Evolutionary conservation across 106 monocot genomes (phyloP), one percentile per base, ranked within the genome.

Genomic region (Chionographis japonica): DNA sequence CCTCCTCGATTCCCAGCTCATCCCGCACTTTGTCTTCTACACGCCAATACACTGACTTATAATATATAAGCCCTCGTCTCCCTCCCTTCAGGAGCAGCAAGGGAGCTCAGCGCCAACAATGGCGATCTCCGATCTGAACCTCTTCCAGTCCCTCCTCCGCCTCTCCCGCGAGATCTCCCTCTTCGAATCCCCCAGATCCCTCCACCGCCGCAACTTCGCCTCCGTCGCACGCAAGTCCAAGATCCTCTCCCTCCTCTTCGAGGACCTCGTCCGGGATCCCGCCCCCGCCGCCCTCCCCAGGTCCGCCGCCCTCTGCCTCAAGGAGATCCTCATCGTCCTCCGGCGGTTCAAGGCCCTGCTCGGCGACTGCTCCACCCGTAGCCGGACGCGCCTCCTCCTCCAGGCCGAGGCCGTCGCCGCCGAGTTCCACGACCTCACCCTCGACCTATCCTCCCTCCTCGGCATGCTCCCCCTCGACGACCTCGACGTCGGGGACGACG

Each of bases 281-380:
- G 52, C 17, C 50, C 11, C 14, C 14, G 4, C 41, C 8, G 35
- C 19, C 8, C 71, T 77, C 53, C 72, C 84, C 9, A 79, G 86
- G 35, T 75, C 81, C 40, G 72, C 84, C 8, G 73, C 73, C 8
- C 79, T 86, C 20, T 84, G 86, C 65, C 67, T 87, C 42, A 54
- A 56, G 15, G 90, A 90, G 80, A 85, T 81, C 61, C 83, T 85
- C 41, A 73, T 80, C 59, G 78, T 85, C 4, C 76, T 88, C 14
- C 80, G 71, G 51, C 80, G 79, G 12, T 69, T 84, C 66, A 78
- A 80, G 65, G 41, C 74, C 9, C 71, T 84, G 7, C 62, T 85
- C 20, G 77, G 63, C 52, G 68, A 74, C 20, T 73, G 74, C 72
- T 75, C 87, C 41, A 62, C 80, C 37, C 75, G 84, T 20, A 87